A percentile compares a stretch with the other conserved stretches of the same genome.
Conservation (phyloP, 139 green algal species). For the Volvox reticuliferus region DNA sequence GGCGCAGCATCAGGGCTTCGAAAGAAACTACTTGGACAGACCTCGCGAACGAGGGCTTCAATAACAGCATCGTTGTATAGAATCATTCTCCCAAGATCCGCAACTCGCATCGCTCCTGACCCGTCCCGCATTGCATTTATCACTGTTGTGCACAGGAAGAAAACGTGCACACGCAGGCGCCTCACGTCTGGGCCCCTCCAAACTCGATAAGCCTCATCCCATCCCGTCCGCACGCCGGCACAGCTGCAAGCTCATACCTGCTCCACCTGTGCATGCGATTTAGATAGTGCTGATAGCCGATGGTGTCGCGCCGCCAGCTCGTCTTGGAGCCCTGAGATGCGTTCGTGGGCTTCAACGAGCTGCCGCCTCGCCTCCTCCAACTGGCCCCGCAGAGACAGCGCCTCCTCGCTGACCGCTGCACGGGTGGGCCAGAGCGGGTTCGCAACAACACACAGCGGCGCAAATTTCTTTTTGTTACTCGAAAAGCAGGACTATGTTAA, state of each 20-base stretch:
- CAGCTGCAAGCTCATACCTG: neutral
- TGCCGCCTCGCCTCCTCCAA: conserved; percentile 23
- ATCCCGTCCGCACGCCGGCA: neutral
- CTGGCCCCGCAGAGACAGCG: neutral
- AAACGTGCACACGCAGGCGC: no score
- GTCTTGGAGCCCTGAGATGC: neutral
- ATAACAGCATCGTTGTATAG: no score
- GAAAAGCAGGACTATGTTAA: no score
- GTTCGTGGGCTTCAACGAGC: neutral
- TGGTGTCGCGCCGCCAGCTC: conserved; percentile 5
- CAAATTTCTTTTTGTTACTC: no score
- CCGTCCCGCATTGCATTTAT: no score
- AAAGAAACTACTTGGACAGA: no score
- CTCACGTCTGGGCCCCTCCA: no score
- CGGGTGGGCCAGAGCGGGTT: neutral
- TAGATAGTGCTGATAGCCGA: conserved; percentile 22
- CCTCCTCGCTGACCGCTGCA: conserved; percentile 7
- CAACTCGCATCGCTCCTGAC: no score
- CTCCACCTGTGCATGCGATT: conserved; percentile 12
- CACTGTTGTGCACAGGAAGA: no score
- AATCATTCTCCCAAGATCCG: no score
- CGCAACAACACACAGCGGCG: neutral
- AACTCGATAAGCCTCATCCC: neutral
- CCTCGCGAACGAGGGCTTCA: no score
- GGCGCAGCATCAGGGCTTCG: no score